phyloP scores from a whole-genome alignment of 169 alveolate species.

The Plasmodium chabaudi region DNA sequence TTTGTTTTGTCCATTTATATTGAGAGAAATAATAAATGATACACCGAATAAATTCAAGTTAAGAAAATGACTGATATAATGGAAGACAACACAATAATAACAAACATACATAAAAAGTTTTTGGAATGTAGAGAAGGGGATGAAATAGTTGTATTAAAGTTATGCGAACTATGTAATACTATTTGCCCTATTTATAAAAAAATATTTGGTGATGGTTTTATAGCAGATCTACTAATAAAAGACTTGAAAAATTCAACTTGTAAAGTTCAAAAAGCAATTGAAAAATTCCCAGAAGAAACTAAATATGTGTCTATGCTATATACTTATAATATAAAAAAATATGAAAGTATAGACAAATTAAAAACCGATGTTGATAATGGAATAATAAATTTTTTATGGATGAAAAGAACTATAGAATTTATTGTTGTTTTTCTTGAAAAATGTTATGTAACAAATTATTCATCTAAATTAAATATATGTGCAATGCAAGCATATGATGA shows the following conservation, averaged over 20 bases:
- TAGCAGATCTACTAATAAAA: slow-evolving; percentile 45
- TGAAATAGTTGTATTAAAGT: slow-evolving; percentile 49
- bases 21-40: no score
- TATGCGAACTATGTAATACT: slow-evolving; percentile 63
- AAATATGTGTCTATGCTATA: slow-evolving; percentile 69
- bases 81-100: slow-evolving; percentile 13
- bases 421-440: slow-evolving; percentile 68
- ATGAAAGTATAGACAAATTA: slow-evolving; percentile 49
- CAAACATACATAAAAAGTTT: slow-evolving; percentile 31
- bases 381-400: slow-evolving; percentile 65
- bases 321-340: slow-evolving; percentile 68
- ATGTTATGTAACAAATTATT: slow-evolving; percentile 50
- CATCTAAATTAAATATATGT: slow-evolving; percentile 42
- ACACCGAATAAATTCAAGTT: no score
- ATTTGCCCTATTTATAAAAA: slow-evolving; percentile 58
- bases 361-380: slow-evolving; percentile 63
- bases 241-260: slow-evolving; percentile 54
- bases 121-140: slow-evolving; percentile 63
- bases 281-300: slow-evolving; percentile 65
- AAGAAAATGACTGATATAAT: slow-evolving; percentile 19
- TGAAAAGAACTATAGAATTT: slow-evolving; percentile 73
- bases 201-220: slow-evolving; percentile 73
- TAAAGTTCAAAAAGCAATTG: slow-evolving; percentile 66
- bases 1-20: no score
- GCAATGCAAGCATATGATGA: slow-evolving; percentile 70